Conservation (phyloP, 176 grass and related monocot species). For the Rhipidocladum racemiflorum region DNA sequence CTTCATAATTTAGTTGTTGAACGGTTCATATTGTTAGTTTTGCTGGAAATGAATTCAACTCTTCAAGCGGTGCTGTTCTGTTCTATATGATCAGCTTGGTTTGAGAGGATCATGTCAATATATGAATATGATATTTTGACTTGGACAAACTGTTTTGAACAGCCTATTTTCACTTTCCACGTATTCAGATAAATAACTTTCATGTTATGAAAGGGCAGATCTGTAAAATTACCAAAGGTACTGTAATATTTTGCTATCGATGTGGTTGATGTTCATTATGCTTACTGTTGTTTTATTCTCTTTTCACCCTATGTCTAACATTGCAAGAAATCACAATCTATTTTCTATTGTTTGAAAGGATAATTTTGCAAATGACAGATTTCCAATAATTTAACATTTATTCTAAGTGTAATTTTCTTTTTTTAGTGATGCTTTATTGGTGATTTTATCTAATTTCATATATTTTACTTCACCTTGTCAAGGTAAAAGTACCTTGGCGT, state of each 20-base stretch:
- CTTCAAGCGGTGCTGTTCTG: neutral
- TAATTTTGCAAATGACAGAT: neutral
- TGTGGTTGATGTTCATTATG: neutral
- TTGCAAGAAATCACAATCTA: neutral
- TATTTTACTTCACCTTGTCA: slow-evolving; percentile 7
- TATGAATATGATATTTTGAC: neutral
- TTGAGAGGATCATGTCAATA: neutral
- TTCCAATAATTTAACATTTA: neutral
- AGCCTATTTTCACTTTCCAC: neutral
- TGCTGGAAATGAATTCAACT: neutral
- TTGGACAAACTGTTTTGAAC: neutral
- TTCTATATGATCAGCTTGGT: neutral
- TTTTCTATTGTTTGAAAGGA: neutral
- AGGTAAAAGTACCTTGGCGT: slow-evolving; percentile 97
- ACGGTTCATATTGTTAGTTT: neutral
- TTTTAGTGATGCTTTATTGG: neutral
- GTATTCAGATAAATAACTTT: neutral
- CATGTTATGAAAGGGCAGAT: neutral
- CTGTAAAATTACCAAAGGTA: neutral
- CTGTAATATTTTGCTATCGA: neutral
- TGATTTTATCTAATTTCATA: neutral
- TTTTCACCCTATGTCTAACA: neutral
- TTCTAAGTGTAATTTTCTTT: neutral
- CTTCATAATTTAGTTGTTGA: neutral
- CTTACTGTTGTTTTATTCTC: neutral